Evolutionary conservation across 2,329 filamentous ascomycete species (phyloP).

Genomic region (Niveomyces coronatus): DNA sequence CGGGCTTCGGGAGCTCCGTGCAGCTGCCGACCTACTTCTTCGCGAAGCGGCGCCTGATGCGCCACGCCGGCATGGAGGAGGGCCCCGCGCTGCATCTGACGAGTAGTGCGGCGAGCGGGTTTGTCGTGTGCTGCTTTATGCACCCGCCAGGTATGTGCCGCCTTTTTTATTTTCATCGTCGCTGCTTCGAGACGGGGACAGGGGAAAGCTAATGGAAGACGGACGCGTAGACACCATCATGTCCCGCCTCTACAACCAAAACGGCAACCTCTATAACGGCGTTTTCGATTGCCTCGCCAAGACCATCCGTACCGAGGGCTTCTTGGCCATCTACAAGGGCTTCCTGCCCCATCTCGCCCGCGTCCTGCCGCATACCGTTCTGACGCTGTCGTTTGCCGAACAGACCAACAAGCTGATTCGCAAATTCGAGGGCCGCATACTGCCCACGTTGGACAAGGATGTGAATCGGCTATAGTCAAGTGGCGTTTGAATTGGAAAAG

Average conservation of each 20-base stretch:
- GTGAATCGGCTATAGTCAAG: conserved; percentile 8
- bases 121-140: conserved; percentile 97
- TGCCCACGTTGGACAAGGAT: conserved; percentile 30
- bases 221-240: conserved; percentile 70
- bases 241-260: conserved; percentile 98
- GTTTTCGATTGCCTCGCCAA: conserved; percentile 88
- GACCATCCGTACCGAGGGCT: conserved; percentile 81
- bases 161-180: neutral
- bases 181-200: neutral
- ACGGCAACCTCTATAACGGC: conserved; percentile 88
- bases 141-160: conserved; percentile 69
- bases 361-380: conserved; percentile 89
- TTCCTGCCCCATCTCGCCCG: conserved; percentile 90
- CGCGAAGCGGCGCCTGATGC: conserved; percentile 75
- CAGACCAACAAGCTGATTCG: conserved; percentile 92
- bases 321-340: conserved; percentile 94
- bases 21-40: conserved; percentile 98
- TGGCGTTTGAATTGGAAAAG: neutral
- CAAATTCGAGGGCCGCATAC: conserved; percentile 55
- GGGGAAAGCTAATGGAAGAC: conserved; percentile 10
- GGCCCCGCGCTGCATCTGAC: conserved; percentile 80
- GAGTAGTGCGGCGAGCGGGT: conserved; percentile 81
- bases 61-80: conserved; percentile 80
- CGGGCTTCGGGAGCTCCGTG: conserved; percentile 89
- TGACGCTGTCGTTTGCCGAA: conserved; percentile 87